These are phyloP conservation scores for Geum urbanum DNA, from an alignment of 306 rosid species.

Conservation along the genomic window DNA sequence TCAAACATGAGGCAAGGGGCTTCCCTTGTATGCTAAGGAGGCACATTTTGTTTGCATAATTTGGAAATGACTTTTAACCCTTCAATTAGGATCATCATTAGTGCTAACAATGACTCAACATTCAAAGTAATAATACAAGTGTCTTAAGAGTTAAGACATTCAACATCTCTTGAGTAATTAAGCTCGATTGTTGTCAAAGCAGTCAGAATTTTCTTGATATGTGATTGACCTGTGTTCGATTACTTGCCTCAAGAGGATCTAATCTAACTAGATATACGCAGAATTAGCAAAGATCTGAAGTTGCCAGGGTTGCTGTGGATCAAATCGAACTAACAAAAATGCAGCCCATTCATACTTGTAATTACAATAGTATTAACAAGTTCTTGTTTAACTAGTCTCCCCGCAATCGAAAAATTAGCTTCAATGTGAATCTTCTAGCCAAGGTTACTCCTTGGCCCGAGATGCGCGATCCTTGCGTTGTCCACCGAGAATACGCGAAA, in stretches of 20 bases:
- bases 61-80: background rate
- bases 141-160: too few relatives aligned
- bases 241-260: too few relatives aligned
- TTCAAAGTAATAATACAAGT: background rate
- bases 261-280: background rate
- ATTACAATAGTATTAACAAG: conserved; percentile 18
- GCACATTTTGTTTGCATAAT: too few relatives aligned
- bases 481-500: conserved; percentile 96
- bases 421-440: background rate
- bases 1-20: too few relatives aligned
- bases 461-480: conserved; percentile 80
- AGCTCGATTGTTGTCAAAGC: too few relatives aligned
- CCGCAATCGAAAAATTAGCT: background rate
- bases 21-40: too few relatives aligned
- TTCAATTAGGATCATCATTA: background rate
- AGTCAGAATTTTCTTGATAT: too few relatives aligned
- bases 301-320: background rate
- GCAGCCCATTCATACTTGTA: conserved; percentile 15
- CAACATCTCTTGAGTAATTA: too few relatives aligned
- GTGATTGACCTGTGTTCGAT: too few relatives aligned
- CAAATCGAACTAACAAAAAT: conserved; percentile 21
- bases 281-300: background rate
- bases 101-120: background rate
- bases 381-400: background rate
- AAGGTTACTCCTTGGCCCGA: conserved; percentile 67